phyloP scores from a whole-genome alignment of 2,329 filamentous ascomycete genomes.

The Talaromyces rugulosus region DNA sequence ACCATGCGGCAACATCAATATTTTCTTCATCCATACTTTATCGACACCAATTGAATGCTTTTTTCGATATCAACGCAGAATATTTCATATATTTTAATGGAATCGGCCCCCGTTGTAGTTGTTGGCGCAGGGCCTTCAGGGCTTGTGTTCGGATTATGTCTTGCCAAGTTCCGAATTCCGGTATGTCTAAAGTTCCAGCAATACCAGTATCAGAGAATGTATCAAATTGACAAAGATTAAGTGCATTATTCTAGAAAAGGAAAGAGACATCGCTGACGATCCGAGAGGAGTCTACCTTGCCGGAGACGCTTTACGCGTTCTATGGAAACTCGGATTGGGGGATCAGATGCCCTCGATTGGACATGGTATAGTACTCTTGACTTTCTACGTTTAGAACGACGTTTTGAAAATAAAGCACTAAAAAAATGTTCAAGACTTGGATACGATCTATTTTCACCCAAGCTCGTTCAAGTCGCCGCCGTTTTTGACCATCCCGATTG shows the following conservation, averaged over 20 bases:
- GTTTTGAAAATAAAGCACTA: not conserved
- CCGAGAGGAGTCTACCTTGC: slow-evolving; percentile 1
- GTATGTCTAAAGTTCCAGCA: not conserved
- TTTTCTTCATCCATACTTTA: not conserved
- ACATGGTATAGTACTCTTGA: not conserved
- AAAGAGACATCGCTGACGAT: not conserved
- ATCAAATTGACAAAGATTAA: not conserved
- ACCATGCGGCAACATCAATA: not conserved
- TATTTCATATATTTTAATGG: not conserved
- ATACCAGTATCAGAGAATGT: not conserved
- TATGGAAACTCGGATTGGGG: slow-evolving; percentile 2
- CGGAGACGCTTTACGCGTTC: slow-evolving; percentile 1
- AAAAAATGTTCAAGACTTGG: not conserved
- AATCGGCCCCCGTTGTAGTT: not conserved
- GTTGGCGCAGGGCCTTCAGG: slow-evolving; percentile 1
- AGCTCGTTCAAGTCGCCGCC: not conserved
- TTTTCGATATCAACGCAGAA: not conserved
- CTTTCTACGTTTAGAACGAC: not conserved
- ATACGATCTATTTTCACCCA: not conserved
- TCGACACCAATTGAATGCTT: not conserved
- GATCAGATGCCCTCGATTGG: not conserved
- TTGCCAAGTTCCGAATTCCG: not conserved
- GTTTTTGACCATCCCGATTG: not conserved
- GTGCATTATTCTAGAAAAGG: slow-evolving; percentile 2
- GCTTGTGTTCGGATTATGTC: slow-evolving; percentile 1